A percentile compares a stretch with the other conserved stretches of the same genome.
Conservation (phyloP, 1,139 yeast species). For the Maudiozyma humilis region DNA sequence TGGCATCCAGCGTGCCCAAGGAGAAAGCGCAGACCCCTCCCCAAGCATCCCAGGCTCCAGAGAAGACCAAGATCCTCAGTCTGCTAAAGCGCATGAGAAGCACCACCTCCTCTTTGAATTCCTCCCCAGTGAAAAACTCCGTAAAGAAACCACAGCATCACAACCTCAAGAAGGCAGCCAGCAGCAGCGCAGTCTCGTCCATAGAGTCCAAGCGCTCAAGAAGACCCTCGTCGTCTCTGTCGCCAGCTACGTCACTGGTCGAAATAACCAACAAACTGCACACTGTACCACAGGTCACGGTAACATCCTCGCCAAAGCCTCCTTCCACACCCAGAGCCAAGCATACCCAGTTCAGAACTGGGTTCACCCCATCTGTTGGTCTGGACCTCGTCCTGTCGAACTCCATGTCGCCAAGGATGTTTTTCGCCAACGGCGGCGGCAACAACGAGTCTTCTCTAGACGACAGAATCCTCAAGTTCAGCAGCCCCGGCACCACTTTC, state of each 20-base stretch:
- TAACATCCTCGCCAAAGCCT: constrained; percentile 6
- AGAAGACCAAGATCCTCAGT: constrained; percentile 18
- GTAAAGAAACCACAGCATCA: constrained; percentile 4
- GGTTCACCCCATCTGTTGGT: constrained; percentile 27
- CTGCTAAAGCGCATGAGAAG: constrained; percentile 23
- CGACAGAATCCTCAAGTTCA: constrained; percentile 2
- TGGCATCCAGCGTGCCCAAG: not conserved
- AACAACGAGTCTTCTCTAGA: constrained; percentile 4
- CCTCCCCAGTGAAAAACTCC: constrained; percentile 5
- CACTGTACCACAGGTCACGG: constrained; percentile 5
- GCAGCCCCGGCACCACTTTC: constrained; percentile 5
- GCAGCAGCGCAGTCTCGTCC: not conserved
- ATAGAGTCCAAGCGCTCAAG: not conserved
- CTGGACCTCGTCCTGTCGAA: constrained; percentile 24
- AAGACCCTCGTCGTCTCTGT: not conserved
- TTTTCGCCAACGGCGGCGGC: constrained; percentile 4
- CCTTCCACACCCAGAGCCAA: constrained; percentile 24
- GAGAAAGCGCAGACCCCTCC: not conserved
- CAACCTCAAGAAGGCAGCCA: not conserved
- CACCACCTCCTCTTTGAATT: constrained; percentile 3
- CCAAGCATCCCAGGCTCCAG: constrained; percentile 1
- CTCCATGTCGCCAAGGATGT: constrained; percentile 12
- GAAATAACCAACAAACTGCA: constrained; percentile 4
- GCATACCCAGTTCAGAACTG: constrained; percentile 24
- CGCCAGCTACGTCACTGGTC: constrained; percentile 4